phyloP scores from a whole-genome alignment of 495 filamentous ascomycete genomes.

The Hyaloscypha bicolor region DNA sequence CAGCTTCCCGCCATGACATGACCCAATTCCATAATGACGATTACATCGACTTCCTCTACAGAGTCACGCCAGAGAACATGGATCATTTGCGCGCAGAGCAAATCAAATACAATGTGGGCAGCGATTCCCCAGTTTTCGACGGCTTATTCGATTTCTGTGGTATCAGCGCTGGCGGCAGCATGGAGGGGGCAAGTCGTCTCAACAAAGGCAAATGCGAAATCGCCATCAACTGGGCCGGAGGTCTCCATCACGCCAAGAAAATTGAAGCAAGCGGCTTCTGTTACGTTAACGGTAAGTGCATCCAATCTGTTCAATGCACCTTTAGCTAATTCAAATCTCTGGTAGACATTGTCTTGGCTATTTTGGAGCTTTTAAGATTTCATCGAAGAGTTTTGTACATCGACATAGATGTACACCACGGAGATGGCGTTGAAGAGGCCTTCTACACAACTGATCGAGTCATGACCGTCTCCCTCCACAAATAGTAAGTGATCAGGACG shows the following conservation, averaged over 20 bases:
- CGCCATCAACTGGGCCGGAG: constrained; percentile 95
- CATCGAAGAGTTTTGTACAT: constrained; percentile 92
- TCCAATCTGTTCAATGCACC: not conserved
- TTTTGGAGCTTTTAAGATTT: constrained; percentile 89
- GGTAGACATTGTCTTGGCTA: constrained; percentile 90
- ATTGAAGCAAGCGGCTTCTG: constrained; percentile 95
- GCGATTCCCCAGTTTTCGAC: constrained; percentile 96
- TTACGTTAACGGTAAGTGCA: constrained; percentile 85
- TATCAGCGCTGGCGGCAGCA: constrained; percentile 92
- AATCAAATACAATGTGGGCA: constrained; percentile 91
- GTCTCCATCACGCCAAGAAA: constrained; percentile 94
- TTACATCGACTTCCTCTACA: constrained; percentile 93
- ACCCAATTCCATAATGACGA: constrained; percentile 98
- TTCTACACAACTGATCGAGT: constrained; percentile 97
- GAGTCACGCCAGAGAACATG: constrained; percentile 98
- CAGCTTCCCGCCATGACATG: constrained; percentile 92
- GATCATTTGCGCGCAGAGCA: constrained; percentile 86
- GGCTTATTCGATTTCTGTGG: constrained; percentile 96
- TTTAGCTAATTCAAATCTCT: constrained; percentile 4
- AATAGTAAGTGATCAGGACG: constrained; percentile 45
- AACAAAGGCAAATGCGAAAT: constrained; percentile 93
- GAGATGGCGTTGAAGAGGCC: constrained; percentile 94
- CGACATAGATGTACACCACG: constrained; percentile 97
- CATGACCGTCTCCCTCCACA: constrained; percentile 97
- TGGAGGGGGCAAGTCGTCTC: constrained; percentile 92